A percentile compares a stretch with the other conserved stretches of the same genome.
Evolutionary conservation across 495 filamentous ascomycete genomes (phyloP).

Genomic region (Talaromyces borbonicus): DNA sequence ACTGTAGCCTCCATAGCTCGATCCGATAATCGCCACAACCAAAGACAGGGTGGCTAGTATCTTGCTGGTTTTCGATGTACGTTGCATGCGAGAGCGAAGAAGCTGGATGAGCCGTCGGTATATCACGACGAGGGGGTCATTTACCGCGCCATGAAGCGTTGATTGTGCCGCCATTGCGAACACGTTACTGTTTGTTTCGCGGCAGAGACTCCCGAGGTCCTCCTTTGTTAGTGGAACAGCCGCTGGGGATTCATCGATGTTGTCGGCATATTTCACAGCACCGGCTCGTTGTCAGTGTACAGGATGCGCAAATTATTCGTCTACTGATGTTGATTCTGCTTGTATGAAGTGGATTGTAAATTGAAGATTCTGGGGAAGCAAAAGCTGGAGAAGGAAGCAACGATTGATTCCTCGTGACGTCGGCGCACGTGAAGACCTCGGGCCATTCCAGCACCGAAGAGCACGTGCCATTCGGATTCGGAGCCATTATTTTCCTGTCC

Average conservation of each 20-base stretch:
- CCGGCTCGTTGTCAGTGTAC: too few relatives aligned
- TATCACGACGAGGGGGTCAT: slow-evolving; percentile 59
- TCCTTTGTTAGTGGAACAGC: neutral
- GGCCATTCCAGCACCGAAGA: neutral
- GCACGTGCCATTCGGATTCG: neutral
- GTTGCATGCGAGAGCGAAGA: slow-evolving; percentile 48
- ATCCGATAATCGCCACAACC: slow-evolving; percentile 61
- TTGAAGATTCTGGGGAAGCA: too few relatives aligned
- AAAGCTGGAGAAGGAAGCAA: too few relatives aligned
- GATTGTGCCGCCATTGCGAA: slow-evolving; percentile 90
- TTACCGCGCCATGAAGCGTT: slow-evolving; percentile 60
- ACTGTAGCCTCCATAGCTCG: slow-evolving; percentile 63
- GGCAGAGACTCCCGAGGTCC: too few relatives aligned
- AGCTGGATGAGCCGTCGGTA: slow-evolving; percentile 56
- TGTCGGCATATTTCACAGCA: neutral
- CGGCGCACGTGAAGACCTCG: slow-evolving; percentile 3
- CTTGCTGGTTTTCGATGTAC: slow-evolving; percentile 56
- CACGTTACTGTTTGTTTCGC: too few relatives aligned
- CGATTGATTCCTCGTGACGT: neutral
- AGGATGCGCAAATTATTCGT: too few relatives aligned
- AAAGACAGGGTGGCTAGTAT: slow-evolving; percentile 67
- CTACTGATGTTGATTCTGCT: too few relatives aligned
- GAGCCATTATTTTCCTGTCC: too few relatives aligned
- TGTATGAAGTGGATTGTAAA: too few relatives aligned
- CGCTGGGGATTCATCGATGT: neutral